Conservation (phyloP, 805 yeast species). For the Helenozyma baotianmanensis region DNA sequence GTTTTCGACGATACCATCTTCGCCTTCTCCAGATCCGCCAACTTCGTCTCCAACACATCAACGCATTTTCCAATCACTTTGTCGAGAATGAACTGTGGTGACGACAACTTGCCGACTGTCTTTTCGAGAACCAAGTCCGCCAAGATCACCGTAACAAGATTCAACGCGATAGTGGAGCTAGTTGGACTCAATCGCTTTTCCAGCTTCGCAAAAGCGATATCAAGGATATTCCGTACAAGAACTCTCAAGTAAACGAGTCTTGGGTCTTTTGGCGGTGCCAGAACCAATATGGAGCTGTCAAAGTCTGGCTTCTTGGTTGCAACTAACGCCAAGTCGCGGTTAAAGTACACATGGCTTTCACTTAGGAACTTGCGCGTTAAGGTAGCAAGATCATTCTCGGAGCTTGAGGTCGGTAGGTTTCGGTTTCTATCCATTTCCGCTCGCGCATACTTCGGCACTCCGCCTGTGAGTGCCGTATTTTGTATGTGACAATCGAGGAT, state of each 20-base stretch:
- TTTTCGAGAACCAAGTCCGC: conserved; percentile 14
- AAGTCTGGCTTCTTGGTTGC: too few species aligned
- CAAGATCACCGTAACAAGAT: conserved; percentile 9
- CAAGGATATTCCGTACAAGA: conserved; percentile 6
- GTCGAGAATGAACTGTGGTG: conserved; percentile 11
- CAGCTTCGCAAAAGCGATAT: conserved; percentile 2
- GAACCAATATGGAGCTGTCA: too few species aligned
- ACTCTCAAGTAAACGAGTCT: conserved; percentile 4
- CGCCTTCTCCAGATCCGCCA: not conserved
- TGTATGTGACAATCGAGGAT: conserved; percentile 9
- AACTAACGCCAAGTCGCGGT: not conserved
- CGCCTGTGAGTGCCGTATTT: conserved; percentile 3
- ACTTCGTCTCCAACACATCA: too few species aligned
- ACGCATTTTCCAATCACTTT: conserved; percentile 3
- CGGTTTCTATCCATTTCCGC: not conserved
- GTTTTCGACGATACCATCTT: not conserved
- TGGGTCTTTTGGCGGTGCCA: not conserved
- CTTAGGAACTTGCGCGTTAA: conserved; percentile 4
- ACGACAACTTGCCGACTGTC: conserved; percentile 6
- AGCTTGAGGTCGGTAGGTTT: not conserved
- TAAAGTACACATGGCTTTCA: conserved; percentile 11
- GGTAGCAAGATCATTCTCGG: not conserved
- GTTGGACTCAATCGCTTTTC: too few species aligned
- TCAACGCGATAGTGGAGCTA: conserved; percentile 9
- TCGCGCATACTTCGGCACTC: conserved; percentile 7